A percentile compares a stretch with the other conserved stretches of the same genome.
Conservation (phyloP, 768 basidiomycete genomes). For the Hemileccinum rubropunctum region DNA sequence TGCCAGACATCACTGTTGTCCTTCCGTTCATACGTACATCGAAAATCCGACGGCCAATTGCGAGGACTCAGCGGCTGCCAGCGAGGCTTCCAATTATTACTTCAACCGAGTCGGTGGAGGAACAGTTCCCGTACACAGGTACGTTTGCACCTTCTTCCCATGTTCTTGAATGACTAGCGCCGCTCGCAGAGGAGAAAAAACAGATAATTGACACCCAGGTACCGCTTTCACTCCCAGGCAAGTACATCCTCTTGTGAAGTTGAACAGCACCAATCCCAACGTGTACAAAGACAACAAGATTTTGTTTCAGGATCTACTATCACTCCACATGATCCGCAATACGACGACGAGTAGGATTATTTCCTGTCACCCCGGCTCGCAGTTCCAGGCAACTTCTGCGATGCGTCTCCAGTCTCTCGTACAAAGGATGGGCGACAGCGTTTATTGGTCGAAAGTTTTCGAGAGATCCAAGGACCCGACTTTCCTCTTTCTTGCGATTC, state of each 20-base stretch:
- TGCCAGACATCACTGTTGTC: constrained; percentile 42
- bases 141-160: background rate
- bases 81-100: constrained; percentile 14
- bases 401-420: constrained; percentile 26
- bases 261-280: background rate
- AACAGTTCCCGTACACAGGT: constrained; percentile 13
- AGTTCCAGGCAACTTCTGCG: constrained; percentile 22
- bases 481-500: constrained; percentile 35
- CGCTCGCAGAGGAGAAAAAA: constrained; percentile 8
- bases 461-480: constrained; percentile 29
- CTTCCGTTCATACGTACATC: constrained; percentile 42
- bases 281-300: constrained; percentile 13
- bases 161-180: background rate
- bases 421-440: constrained; percentile 27
- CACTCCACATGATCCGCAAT: constrained; percentile 39
- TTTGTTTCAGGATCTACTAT: constrained; percentile 34
- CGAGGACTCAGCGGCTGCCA: constrained; percentile 10
- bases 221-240: constrained; percentile 26
- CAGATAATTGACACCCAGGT: constrained; percentile 31
- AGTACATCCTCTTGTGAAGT: background rate
- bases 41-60: constrained; percentile 25
- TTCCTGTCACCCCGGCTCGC: constrained; percentile 28
- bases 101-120: background rate
- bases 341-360: constrained; percentile 34
- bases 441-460: constrained; percentile 37